phyloP scores from a whole-genome alignment of 805 yeast genomes.

The Suhomyces faveliae region DNA sequence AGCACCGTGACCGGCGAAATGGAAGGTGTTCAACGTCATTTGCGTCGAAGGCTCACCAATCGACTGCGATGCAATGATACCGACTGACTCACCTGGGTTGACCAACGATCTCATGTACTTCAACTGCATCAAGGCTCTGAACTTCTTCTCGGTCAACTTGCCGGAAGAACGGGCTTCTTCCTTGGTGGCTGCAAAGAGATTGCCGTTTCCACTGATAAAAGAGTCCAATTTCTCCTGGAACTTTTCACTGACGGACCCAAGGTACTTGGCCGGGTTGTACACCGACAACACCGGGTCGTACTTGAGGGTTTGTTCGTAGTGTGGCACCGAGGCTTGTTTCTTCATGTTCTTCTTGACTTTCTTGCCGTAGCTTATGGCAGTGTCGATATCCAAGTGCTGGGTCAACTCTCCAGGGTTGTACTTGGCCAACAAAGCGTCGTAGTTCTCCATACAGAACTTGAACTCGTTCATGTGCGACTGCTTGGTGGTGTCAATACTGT shows the following conservation, averaged over 20 bases:
- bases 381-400: slow-evolving; percentile 77
- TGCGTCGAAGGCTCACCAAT: slow-evolving; percentile 99
- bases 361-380: slow-evolving; percentile 78
- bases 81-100: slow-evolving; percentile 97
- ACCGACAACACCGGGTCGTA: slow-evolving; percentile 87
- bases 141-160: slow-evolving; percentile 71
- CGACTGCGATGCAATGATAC: slow-evolving; percentile 97
- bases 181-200: slow-evolving; percentile 54
- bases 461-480: slow-evolving; percentile 94
- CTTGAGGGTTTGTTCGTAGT: slow-evolving; percentile 58
- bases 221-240: slow-evolving; percentile 79
- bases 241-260: slow-evolving; percentile 90
- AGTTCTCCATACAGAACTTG: slow-evolving; percentile 88
- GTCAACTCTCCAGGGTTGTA: slow-evolving; percentile 77
- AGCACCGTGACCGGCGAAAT: slow-evolving; percentile 99
- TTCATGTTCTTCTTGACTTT: slow-evolving; percentile 71
- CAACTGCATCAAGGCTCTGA: slow-evolving; percentile 95
- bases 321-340: slow-evolving; percentile 63
- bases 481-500: slow-evolving; percentile 88
- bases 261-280: slow-evolving; percentile 82
- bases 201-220: slow-evolving; percentile 57
- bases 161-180: slow-evolving; percentile 46
- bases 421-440: slow-evolving; percentile 78
- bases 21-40: slow-evolving; percentile 96
- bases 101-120: slow-evolving; percentile 95